A percentile compares a stretch with the other conserved stretches of the same genome.
These are phyloP conservation scores for Vigna hirtella DNA, from an alignment of 306 rosid species.

Conservation along the genomic window DNA sequence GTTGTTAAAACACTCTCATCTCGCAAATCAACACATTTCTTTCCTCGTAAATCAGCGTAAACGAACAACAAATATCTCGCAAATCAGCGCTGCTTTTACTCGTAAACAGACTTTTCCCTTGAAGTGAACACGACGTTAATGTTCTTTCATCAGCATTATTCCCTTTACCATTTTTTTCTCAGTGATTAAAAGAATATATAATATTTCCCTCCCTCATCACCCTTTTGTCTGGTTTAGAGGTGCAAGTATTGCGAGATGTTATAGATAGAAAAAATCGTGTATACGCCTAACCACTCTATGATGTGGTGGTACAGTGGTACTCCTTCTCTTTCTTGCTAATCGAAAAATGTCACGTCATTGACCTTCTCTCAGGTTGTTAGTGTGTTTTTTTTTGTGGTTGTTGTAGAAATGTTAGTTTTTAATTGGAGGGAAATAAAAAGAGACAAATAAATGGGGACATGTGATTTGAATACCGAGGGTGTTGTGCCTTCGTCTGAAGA, in stretches of 20 bases:
- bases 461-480: neutral
- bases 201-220: neutral
- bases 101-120: too few species aligned
- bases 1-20: too few species aligned
- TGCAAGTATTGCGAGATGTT: neutral
- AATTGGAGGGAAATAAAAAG: conserved; percentile 11
- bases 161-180: neutral
- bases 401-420: neutral
- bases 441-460: neutral
- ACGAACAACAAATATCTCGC: too few species aligned
- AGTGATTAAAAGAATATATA: neutral
- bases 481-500: neutral
- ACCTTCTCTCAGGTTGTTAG: conserved; percentile 1
- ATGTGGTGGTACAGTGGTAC: neutral
- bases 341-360: conserved; percentile 2
- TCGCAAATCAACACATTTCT: too few species aligned
- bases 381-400: neutral
- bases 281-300: neutral
- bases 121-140: too few species aligned
- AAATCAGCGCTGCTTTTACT: too few species aligned
- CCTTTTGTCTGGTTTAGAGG: neutral
- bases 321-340: conserved; percentile 11
- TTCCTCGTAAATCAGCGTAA: too few species aligned
- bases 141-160: neutral
- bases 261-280: neutral